Percentiles rank a stretch among this genome's conserved stretches.
Evolutionary conservation across 768 basidiomycete species (phyloP).

Genomic region (Asterophora parasitica): DNA sequence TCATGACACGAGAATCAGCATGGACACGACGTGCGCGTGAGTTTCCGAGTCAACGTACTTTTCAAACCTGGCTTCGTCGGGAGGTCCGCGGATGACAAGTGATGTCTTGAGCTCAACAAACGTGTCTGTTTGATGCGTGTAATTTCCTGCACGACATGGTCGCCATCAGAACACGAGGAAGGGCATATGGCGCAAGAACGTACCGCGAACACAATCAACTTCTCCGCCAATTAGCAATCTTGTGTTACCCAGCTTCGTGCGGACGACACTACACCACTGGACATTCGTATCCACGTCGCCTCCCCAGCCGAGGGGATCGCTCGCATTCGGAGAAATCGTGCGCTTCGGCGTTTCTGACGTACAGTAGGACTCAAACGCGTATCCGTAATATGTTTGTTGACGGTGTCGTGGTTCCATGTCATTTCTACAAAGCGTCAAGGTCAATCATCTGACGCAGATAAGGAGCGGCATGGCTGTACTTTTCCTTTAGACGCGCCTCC

Average conservation of each 20-base stretch:
- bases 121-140: constrained; percentile 55
- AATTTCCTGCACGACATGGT: constrained; percentile 39
- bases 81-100: constrained; percentile 53
- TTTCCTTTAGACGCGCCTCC: constrained; percentile 54
- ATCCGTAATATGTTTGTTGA: constrained; percentile 74
- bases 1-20: constrained; percentile 9
- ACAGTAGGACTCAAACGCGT: constrained; percentile 87
- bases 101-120: constrained; percentile 91
- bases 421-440: constrained; percentile 39
- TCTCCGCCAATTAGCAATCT: constrained; percentile 82
- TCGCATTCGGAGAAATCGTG: constrained; percentile 19
- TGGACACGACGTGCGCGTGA: background rate
- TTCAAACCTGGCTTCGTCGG: constrained; percentile 74
- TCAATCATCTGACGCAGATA: background rate
- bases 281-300: constrained; percentile 84
- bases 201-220: constrained; percentile 85
- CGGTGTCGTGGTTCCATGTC: constrained; percentile 60
- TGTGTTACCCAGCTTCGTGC: constrained; percentile 72
- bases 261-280: constrained; percentile 88
- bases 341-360: constrained; percentile 44
- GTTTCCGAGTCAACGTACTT: constrained; percentile 41
- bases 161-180: constrained; percentile 10
- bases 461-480: constrained; percentile 40
- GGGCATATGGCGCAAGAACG: constrained; percentile 12
- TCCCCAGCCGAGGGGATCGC: constrained; percentile 57